Evolutionary conservation across 768 basidiomycete genomes (phyloP), one percentile per base, ranked within the genome.

Genomic region (Calocera cornea): DNA sequence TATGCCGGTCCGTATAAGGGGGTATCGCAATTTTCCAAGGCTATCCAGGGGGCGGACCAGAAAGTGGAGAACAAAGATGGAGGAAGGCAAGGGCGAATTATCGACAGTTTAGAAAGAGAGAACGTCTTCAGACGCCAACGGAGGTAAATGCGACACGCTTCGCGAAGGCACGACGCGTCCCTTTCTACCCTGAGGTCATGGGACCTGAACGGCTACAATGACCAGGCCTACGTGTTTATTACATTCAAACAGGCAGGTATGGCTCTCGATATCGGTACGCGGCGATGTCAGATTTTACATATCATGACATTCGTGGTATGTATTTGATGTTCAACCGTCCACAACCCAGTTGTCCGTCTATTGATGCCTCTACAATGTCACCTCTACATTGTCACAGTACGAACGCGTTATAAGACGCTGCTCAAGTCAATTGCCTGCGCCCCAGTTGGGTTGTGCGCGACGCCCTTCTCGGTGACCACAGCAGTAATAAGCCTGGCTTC

Each of bases 381-480:
- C n/a, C n/a, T n/a, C n/a, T n/a, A n/a, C n/a, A n/a, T n/a, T 41
- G 40, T 41, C 19, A 41, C 40, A 41, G 10, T 19, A 41, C 40
- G n/a, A 41, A 41, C 40, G 19, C 40, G 22, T 69, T 72, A 80
- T 36, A 87, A 85, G 44, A 90, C 80, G 8, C 74, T 75, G 63
- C 81, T 79, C 31, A 95, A 79, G 73, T 94, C 88, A 72, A 92
- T 90, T 29, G 68, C 73, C 1, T 74, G 75, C 68, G 81, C 79
- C 27, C 87, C 86, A 7, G 82, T 82, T 68, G 78, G 78, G 73
- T 87, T 87, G 68, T 87, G 84, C 2, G 91, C 92, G 0, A 97
- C 92, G 7, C 95, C 94, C 71, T 89, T 92, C 79, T 98, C 95
- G 1, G 94, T 97, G 14, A 95, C 93, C 64, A 98, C 89, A 34